A percentile compares a stretch with the other conserved stretches of the same genome.
Conservation (phyloP, 768 basidiomycete genomes). For the Gymnopilus dilepis region DNA sequence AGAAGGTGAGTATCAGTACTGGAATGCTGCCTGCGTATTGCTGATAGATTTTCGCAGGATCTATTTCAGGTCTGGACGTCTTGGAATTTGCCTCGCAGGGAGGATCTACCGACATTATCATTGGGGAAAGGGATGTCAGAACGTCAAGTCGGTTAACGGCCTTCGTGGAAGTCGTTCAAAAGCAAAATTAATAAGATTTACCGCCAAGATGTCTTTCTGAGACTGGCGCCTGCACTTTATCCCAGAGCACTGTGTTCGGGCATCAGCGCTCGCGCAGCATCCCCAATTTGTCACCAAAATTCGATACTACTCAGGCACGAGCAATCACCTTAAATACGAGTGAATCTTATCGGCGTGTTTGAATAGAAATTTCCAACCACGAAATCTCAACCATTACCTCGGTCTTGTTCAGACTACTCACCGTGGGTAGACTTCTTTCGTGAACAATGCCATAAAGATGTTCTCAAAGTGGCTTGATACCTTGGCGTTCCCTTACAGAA, state of each 20-base stretch:
- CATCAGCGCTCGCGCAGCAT: too few relatives aligned
- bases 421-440: too few relatives aligned
- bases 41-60: constrained; percentile 12
- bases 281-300: too few relatives aligned
- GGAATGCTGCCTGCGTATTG: neutral
- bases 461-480: too few relatives aligned
- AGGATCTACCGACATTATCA: constrained; percentile 12
- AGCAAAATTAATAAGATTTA: neutral
- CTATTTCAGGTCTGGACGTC: constrained; percentile 19
- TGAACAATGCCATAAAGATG: too few relatives aligned
- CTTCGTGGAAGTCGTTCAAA: neutral
- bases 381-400: too few relatives aligned
- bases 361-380: too few relatives aligned
- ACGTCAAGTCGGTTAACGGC: neutral
- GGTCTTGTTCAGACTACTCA: too few relatives aligned
- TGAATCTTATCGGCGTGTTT: too few relatives aligned
- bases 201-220: neutral
- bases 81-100: constrained; percentile 16
- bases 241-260: neutral
- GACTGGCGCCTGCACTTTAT: neutral
- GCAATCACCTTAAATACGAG: too few relatives aligned
- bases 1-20: constrained; percentile 14
- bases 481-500: too few relatives aligned
- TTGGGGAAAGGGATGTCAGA: constrained; percentile 8
- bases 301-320: too few relatives aligned